phyloP scores from a whole-genome alignment of 192 early-diverging fungal species.

The Linnemannia exigua region DNA sequence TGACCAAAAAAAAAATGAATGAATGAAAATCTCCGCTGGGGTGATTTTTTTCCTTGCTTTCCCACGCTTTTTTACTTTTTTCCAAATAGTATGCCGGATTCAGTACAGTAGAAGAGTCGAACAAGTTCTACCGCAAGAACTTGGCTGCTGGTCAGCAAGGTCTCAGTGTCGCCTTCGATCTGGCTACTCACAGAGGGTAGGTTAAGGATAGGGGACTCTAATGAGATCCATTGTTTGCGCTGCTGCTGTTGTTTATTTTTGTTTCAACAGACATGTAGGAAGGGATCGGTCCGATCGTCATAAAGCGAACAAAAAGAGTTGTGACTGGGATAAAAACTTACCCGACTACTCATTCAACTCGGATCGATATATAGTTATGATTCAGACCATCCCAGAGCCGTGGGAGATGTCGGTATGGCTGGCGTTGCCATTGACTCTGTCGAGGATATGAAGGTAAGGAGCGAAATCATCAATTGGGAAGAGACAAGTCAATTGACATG shows the following conservation, averaged over 20 bases:
- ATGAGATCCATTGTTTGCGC: not conserved
- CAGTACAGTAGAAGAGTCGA: slow-evolving; percentile 93
- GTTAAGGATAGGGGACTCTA: not conserved
- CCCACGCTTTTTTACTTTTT: slow-evolving; percentile 13
- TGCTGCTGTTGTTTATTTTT: not conserved
- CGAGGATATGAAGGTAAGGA: slow-evolving; percentile 86
- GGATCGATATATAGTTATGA: slow-evolving; percentile 72
- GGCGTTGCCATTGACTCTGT: slow-evolving; percentile 94
- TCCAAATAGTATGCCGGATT: slow-evolving; percentile 87
- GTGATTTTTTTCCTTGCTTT: slow-evolving; percentile 4
- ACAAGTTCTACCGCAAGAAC: slow-evolving; percentile 90
- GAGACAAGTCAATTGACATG: not conserved
- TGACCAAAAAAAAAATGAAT: not conserved
- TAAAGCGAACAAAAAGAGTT: not conserved
- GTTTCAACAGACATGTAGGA: not conserved
- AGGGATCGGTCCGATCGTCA: not conserved
- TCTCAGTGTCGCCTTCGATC: slow-evolving; percentile 89
- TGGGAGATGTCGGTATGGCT: slow-evolving; percentile 94
- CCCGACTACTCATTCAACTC: not conserved
- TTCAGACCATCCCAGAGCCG: slow-evolving; percentile 90
- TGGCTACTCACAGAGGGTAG: slow-evolving; percentile 90
- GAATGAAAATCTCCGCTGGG: not conserved
- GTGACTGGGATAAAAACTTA: not conserved
- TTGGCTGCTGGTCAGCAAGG: slow-evolving; percentile 93
- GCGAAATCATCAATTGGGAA: too few relatives aligned